phyloP scores from a whole-genome alignment of 495 filamentous ascomycete genomes.

The Tuber aestivum region DNA sequence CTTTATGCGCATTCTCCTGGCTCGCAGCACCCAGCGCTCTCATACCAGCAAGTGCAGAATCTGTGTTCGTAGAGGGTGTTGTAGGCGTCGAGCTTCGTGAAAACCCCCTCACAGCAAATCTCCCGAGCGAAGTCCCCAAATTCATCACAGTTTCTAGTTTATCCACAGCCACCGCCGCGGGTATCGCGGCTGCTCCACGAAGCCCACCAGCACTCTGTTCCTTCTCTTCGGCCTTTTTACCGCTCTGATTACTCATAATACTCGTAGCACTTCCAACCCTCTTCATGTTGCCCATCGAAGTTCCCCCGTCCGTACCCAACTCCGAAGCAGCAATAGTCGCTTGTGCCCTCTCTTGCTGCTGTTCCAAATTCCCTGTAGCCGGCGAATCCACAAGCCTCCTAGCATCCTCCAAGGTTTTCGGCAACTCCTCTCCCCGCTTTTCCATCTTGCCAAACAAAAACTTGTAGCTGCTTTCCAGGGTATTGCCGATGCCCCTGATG shows the following conservation, averaged over 20 bases:
- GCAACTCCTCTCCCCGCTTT: conserved; percentile 54
- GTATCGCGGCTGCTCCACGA: conserved; percentile 24
- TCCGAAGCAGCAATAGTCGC: neutral
- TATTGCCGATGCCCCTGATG: conserved; percentile 79
- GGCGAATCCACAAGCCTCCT: conserved; percentile 71
- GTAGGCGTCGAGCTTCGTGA: conserved; percentile 30
- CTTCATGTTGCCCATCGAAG: conserved; percentile 7
- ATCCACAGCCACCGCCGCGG: conserved; percentile 33
- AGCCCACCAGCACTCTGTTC: conserved; percentile 13
- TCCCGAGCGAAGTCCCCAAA: conserved; percentile 33
- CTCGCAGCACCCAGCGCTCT: conserved; percentile 23
- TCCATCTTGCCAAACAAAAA: conserved; percentile 89
- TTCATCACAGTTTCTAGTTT: conserved; percentile 19
- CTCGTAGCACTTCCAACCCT: conserved; percentile 26
- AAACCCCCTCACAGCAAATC: conserved; percentile 35
- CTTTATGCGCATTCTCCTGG: conserved; percentile 32
- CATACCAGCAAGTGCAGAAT: conserved; percentile 19
- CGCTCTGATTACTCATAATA: conserved; percentile 22
- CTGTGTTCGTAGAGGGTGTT: conserved; percentile 22
- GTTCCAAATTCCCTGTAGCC: conserved; percentile 49
- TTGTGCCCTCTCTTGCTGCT: conserved; percentile 17
- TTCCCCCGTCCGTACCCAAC: conserved; percentile 1
- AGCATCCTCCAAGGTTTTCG: conserved; percentile 87
- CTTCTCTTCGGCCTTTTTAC: conserved; percentile 19
- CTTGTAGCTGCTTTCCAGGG: conserved; percentile 85